Evolutionary conservation across 2,329 filamentous ascomycete species (phyloP), one percentile per base, ranked within the genome.

Genomic region (Calonectria fujianensis): DNA sequence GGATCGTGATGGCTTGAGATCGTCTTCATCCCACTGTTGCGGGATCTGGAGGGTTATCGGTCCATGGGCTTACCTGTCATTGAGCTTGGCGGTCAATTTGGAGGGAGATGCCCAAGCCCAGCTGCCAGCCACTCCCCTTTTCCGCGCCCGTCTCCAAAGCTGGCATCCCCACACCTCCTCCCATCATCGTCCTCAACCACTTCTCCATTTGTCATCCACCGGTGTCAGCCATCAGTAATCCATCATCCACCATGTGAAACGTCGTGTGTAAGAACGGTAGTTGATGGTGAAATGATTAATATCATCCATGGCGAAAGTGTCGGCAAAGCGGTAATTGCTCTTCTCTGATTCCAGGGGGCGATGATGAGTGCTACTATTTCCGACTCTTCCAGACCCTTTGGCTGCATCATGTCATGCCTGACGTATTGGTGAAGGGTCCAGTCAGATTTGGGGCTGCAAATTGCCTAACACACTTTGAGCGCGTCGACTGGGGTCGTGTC

Each of bases 101-200:
- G n/a, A 70, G 18, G 27, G n/a, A 39, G 9, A 39, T 29, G 31
- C 31, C 24, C 37, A 41, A 24, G 27, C 65, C 29, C 35, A 63
- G 45, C n/a, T 24, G 54, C 65, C 71, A 69, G 65, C 71, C 71
- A 69, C 71, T 69, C 57, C 54, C 45, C 57, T 69, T 73, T 72
- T 50, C 27, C 18, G 29, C 48, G 35, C 24, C 11, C 27, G 51
- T 14, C 63, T 13, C 41, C 52, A 29, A 69, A 66, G 65, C 51
- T 66, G 61, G 39, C 71, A 57, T 69, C 57, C 50, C 70, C 63
- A 39, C 48, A 27, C 31, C 45, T 52, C 52, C 37, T 29, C 24
- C 31, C 61, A 41, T 37, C n/a, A 48, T 39, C n/a, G 11, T 57
- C 4, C 29, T 63, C 41, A 48, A 32, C 18, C 61, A 65, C 61